Conservation (phyloP, 352 stramenopile species). For the Phytophthora palmivora region DNA sequence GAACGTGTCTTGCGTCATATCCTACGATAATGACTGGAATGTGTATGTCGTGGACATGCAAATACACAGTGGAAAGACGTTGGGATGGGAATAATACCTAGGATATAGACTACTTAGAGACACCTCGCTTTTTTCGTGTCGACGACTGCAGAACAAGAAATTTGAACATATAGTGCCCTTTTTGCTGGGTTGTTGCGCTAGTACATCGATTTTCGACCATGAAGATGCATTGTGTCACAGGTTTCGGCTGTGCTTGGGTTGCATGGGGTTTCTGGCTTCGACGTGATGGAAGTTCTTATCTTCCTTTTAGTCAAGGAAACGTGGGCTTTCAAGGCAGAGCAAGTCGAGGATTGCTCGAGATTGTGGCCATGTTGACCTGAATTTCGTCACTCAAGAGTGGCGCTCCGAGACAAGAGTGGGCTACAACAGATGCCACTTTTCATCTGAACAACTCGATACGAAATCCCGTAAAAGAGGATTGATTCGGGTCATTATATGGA, state of each 20-base stretch:
- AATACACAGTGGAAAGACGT: no score
- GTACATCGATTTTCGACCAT: constrained; percentile 14
- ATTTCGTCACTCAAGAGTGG: constrained; percentile 13
- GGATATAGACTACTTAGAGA: neutral
- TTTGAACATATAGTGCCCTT: neutral
- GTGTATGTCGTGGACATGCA: no score
- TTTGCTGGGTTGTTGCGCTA: neutral
- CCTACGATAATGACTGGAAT: no score
- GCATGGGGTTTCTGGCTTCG: constrained; percentile 9
- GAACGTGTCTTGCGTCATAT: constrained; percentile 2
- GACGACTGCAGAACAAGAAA: constrained; percentile 3
- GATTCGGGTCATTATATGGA: constrained; percentile 26
- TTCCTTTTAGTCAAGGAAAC: constrained; percentile 5
- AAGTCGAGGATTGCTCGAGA: constrained; percentile 10
- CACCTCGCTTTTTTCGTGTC: constrained; percentile 21
- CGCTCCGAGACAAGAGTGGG: no score
- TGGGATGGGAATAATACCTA: constrained; percentile 10
- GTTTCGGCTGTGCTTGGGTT: neutral
- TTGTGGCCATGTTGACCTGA: constrained; percentile 4
- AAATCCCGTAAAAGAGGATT: constrained; percentile 6
- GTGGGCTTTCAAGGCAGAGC: neutral
- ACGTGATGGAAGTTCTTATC: constrained; percentile 1
- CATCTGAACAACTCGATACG: neutral
- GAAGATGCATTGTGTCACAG: constrained; percentile 20
- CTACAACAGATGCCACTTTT: constrained; percentile 6